These are phyloP conservation scores for Platanthera guangdongensis DNA, from an alignment of 106 monocot genomes.

Conservation along the genomic window DNA sequence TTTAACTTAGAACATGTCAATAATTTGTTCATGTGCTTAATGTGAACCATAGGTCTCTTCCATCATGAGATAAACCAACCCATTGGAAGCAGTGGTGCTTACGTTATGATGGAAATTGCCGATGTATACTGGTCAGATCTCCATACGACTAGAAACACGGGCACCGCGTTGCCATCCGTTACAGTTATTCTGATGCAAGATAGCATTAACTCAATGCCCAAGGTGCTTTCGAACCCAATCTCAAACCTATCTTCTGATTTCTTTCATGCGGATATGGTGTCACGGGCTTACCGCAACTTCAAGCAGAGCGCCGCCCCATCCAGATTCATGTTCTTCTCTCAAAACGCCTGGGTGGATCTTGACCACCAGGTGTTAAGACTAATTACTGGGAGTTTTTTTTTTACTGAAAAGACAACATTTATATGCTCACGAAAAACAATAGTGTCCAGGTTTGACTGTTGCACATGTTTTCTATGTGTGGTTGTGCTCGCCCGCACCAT, in stretches of 20 bases:
- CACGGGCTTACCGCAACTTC: constrained; percentile 30
- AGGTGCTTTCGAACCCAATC: not conserved
- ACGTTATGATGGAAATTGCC: not conserved
- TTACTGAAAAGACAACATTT: constrained; percentile 21
- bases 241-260: not conserved
- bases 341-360: too few relatives aligned
- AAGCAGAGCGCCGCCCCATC: constrained; percentile 34
- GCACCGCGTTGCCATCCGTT: not conserved
- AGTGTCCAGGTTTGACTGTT: too few relatives aligned
- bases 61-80: constrained; percentile 18
- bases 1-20: not conserved
- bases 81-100: constrained; percentile 6
- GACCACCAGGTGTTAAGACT: too few relatives aligned
- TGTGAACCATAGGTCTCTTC: constrained; percentile 3
- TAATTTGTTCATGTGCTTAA: not conserved
- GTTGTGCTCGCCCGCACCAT: too few relatives aligned
- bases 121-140: not conserved
- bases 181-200: constrained; percentile 1
- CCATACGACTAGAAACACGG: constrained; percentile 8
- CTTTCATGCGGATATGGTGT: not conserved
- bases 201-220: not conserved
- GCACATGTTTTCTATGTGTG: too few relatives aligned
- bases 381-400: constrained; percentile 32
- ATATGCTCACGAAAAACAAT: too few relatives aligned
- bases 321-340: constrained; percentile 29